phyloP scores from a whole-genome alignment of 2,329 filamentous ascomycete species.

The Ophioceras dolichostomum region DNA sequence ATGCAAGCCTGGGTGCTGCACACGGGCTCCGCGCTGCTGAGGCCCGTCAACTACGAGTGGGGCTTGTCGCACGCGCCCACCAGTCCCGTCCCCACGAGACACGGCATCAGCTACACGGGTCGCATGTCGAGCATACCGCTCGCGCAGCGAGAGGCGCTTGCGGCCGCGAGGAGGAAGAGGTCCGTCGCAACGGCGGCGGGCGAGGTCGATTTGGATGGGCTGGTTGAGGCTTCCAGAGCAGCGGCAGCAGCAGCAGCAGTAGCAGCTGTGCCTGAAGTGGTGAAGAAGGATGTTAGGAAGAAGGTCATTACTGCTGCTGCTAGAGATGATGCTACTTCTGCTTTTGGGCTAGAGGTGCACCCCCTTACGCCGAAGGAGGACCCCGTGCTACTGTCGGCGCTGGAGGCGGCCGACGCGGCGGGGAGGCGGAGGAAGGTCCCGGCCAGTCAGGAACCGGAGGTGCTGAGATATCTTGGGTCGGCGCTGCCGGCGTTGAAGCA shows the following conservation, averaged over 20 bases:
- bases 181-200: conserved; percentile 2
- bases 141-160: conserved; percentile 10
- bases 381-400: conserved; percentile 18
- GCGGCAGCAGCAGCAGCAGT: conserved; percentile 3
- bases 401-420: conserved; percentile 7
- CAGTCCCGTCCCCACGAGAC: conserved; percentile 5
- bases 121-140: conserved; percentile 9
- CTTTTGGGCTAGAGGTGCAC: conserved; percentile 26
- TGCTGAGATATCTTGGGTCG: background rate
- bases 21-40: conserved; percentile 11
- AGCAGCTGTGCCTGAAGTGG: conserved; percentile 8
- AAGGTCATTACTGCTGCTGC: too few species aligned
- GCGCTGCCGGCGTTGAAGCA: too few species aligned
- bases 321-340: too few species aligned
- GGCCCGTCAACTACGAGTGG: conserved; percentile 12
- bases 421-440: conserved; percentile 15
- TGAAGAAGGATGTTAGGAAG: too few species aligned
- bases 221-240: conserved; percentile 9
- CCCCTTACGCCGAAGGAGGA: conserved; percentile 26
- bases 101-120: background rate
- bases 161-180: conserved; percentile 3
- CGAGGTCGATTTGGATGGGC: conserved; percentile 7
- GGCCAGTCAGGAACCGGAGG: conserved; percentile 24
- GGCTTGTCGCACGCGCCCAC: conserved; percentile 11
- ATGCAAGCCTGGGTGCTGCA: conserved; percentile 11